Base-by-base conservation (phyloP, 108 stramenopile species). In the Conticribra guillardii region DNA sequence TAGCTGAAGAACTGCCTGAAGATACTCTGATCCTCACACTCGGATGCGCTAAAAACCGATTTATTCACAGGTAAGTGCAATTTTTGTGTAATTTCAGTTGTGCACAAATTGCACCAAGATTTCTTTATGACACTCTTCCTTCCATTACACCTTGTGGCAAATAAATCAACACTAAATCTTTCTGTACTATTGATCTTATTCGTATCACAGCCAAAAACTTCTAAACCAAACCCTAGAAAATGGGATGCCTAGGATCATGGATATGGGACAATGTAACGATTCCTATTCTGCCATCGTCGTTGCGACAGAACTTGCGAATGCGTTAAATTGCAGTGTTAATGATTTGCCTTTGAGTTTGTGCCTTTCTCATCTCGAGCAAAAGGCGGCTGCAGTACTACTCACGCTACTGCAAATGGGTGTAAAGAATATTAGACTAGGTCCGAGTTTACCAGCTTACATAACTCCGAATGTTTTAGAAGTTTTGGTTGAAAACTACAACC, bases 191-290 rank as follows among this genome's bases (percentile, higher is more conserved):
- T n/a, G n/a, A n/a, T n/a, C n/a, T n/a, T n/a, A n/a, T n/a, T n/a
- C n/a, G n/a, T n/a, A n/a, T 63, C 81, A 85, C 46, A 72, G 67
- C 47, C 26, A 71, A 55, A 85, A 88, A 60, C 73, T 91, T 8
- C 53, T 81, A 32, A 70, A 61, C 22, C 74, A 69, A 14, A 87
- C 74, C 16, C 71, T 87, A 21, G 71, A 76, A 32, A 92, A 85
- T 66, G 90, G 89, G 15, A 80, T 94, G 69, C 90, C 93, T 0
- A 82, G 93, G 16, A 73, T 94, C 1, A 65, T 94, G 45, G 93
- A 94, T 74, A 89, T 92, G 88, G 93, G 93, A 31, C 93, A 94
- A 64, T 91, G 93, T 71, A 94, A 94, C 51, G 93, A 94, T 67
- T 54, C 82, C 1, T 94, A 89, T 65, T 81, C 85, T 26, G 93